Conservation (phyloP, 371 early-diverging fungal species). For the Mortierella sp. region DNA sequence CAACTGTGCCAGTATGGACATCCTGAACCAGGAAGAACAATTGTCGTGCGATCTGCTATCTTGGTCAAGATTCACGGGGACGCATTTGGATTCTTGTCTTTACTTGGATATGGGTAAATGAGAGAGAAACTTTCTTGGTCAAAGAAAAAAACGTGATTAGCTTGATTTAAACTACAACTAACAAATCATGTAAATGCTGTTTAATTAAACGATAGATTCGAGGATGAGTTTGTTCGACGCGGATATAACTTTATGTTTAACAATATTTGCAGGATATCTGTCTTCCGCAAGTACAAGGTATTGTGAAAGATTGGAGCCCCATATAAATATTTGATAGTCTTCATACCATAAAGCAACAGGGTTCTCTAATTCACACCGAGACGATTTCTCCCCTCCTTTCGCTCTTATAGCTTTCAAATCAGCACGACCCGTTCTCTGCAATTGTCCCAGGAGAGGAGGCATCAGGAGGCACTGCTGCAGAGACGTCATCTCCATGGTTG, state of each 20-base stretch:
- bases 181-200: background rate
- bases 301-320: no score
- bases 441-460: constrained; percentile 39
- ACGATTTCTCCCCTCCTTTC: background rate
- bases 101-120: constrained; percentile 50
- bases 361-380: background rate
- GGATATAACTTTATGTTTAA: constrained; percentile 56
- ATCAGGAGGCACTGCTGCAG: constrained; percentile 13
- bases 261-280: constrained; percentile 55
- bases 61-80: constrained; percentile 54
- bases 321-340: no score
- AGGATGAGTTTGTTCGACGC: constrained; percentile 50
- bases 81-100: constrained; percentile 40
- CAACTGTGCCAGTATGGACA: constrained; percentile 55
- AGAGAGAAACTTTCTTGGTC: background rate
- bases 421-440: constrained; percentile 47
- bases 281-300: constrained; percentile 55
- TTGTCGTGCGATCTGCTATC: constrained; percentile 53
- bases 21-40: constrained; percentile 50
- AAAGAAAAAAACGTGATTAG: background rate
- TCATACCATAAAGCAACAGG: background rate
- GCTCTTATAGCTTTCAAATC: constrained; percentile 34
- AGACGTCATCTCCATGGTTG: constrained; percentile 43
- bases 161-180: background rate
- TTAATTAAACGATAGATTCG: constrained; percentile 28